phyloP scores from a whole-genome alignment of 2,329 filamentous ascomycete genomes.

The Exophiala mesophila region DNA sequence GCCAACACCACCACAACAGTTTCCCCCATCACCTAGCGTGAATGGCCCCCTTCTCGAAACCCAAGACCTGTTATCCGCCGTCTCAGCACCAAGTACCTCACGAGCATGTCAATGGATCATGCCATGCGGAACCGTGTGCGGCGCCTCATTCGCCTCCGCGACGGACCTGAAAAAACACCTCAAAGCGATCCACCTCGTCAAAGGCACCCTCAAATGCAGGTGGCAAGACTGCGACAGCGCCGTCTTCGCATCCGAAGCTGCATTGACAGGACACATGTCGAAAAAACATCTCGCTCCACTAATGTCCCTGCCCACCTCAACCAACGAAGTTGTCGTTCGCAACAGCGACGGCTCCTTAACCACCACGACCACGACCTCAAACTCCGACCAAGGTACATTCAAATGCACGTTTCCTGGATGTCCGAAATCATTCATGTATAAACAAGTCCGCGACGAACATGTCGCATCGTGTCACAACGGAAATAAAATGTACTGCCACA shows the following conservation, averaged over 20 bases:
- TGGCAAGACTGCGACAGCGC: conserved; percentile 24
- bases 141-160: conserved; percentile 21
- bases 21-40: not conserved
- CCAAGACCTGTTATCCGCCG: conserved; percentile 11
- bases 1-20: not conserved
- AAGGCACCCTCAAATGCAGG: conserved; percentile 23
- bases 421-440: conserved; percentile 27
- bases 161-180: conserved; percentile 28
- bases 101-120: conserved; percentile 26
- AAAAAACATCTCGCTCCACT: conserved; percentile 27
- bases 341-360: conserved; percentile 1
- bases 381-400: conserved; percentile 19
- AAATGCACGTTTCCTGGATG: conserved; percentile 27
- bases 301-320: conserved; percentile 7
- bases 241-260: conserved; percentile 25
- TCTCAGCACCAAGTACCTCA: conserved; percentile 13
- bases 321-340: conserved; percentile 3
- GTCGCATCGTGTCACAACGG: conserved; percentile 22
- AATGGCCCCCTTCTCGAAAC: conserved; percentile 9
- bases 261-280: conserved; percentile 26
- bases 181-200: conserved; percentile 23
- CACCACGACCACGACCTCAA: conserved; percentile 7
- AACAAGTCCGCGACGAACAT: conserved; percentile 27
- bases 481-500: conserved; percentile 26
- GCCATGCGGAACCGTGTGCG: conserved; percentile 26